A percentile compares a stretch with the other conserved stretches of the same genome.
Conservation (phyloP, 352 stramenopile genomes). For the Aphanomyces euteiches region DNA sequence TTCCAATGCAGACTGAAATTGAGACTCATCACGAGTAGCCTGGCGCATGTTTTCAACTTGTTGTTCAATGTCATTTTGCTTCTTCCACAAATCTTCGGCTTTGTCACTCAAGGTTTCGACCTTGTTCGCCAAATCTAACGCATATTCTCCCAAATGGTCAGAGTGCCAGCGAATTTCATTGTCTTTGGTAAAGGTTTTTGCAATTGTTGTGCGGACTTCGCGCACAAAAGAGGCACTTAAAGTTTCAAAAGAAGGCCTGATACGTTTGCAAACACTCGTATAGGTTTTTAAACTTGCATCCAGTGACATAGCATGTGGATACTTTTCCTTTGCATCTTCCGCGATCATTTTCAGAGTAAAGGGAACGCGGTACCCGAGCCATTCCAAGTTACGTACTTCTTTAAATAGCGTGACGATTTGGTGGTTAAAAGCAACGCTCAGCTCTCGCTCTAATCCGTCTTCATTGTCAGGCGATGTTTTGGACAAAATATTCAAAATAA, state of each 20-base stretch:
- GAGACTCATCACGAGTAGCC: conserved; percentile 52
- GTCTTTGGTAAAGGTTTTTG: conserved; percentile 85
- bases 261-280: conserved; percentile 62
- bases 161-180: conserved; percentile 88
- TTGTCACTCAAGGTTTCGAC: conserved; percentile 97
- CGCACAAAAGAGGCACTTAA: conserved; percentile 70
- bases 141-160: conserved; percentile 83
- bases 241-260: conserved; percentile 80
- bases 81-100: conserved; percentile 93
- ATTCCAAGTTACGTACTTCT: conserved; percentile 98
- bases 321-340: conserved; percentile 96
- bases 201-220: conserved; percentile 77
- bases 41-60: conserved; percentile 76
- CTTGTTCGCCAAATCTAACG: conserved; percentile 85
- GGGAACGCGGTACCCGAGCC: conserved; percentile 96
- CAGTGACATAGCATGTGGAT: conserved; percentile 96
- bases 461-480: conserved; percentile 40
- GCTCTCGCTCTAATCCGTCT: conserved; percentile 61
- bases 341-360: conserved; percentile 94
- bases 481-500: conserved; percentile 86
- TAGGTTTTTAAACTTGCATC: conserved; percentile 96
- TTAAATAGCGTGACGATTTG: conserved; percentile 98
- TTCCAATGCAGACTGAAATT: conserved; percentile 52
- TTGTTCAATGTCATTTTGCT: conserved; percentile 90
- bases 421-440: conserved; percentile 94